These are phyloP conservation scores for Aspergillus affinis DNA, from an alignment of 495 filamentous ascomycete genomes.

Conservation along the genomic window DNA sequence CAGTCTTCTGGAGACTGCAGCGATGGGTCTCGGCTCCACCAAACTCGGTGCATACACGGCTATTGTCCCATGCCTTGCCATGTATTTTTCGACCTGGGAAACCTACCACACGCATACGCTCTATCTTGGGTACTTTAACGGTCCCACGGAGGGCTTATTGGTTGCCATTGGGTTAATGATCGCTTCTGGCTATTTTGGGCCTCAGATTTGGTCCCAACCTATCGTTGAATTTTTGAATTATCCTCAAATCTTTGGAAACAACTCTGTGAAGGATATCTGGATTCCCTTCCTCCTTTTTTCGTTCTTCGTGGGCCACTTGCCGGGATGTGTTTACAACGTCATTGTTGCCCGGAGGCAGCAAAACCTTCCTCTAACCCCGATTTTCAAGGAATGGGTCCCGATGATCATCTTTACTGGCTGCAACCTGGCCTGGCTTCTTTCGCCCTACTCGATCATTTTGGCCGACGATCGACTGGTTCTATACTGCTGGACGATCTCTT, in stretches of 20 bases:
- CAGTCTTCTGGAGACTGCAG: slow-evolving; percentile 82
- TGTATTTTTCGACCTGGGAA: slow-evolving; percentile 99
- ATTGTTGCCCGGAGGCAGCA: slow-evolving; percentile 68
- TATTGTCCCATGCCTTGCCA: slow-evolving; percentile 84
- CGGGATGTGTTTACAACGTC: slow-evolving; percentile 78
- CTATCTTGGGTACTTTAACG: slow-evolving; percentile 96
- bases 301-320: slow-evolving; percentile 80
- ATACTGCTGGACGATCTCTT: slow-evolving; percentile 89
- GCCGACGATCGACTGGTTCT: slow-evolving; percentile 81
- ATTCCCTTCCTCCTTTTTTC: slow-evolving; percentile 69
- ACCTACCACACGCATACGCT: slow-evolving; percentile 98
- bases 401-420: slow-evolving; percentile 76
- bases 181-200: slow-evolving; percentile 81
- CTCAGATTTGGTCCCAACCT: slow-evolving; percentile 78
- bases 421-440: slow-evolving; percentile 81
- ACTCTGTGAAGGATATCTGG: slow-evolving; percentile 83
- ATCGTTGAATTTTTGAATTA: slow-evolving; percentile 64
- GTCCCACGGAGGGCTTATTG: slow-evolving; percentile 92
- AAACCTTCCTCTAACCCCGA: slow-evolving; percentile 73
- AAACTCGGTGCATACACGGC: slow-evolving; percentile 87
- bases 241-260: slow-evolving; percentile 57
- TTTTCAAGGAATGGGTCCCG: slow-evolving; percentile 94
- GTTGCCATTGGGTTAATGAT: slow-evolving; percentile 85
- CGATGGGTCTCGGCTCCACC: slow-evolving; percentile 83
- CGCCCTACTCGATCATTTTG: slow-evolving; percentile 77